A percentile compares a stretch with the other conserved stretches of the same genome.
phyloP scores from a whole-genome alignment of 75 land plant genomes.

The Pinus albicaulis region DNA sequence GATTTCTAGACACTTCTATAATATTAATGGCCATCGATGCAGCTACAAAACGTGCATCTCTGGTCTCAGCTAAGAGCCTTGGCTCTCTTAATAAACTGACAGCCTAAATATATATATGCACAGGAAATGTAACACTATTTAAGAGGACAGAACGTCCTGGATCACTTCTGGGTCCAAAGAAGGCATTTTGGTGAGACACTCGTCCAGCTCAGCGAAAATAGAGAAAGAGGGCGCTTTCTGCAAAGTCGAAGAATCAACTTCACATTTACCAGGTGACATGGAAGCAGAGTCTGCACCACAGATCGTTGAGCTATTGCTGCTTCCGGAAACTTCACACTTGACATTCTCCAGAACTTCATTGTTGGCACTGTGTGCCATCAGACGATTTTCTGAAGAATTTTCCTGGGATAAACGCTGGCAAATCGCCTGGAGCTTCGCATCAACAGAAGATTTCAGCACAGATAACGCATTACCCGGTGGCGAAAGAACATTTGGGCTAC shows the following conservation, averaged over 20 bases:
- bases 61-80: background rate
- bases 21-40: background rate
- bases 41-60: background rate
- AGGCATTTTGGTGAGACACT: slow-evolving; percentile 7
- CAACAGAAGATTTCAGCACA: slow-evolving; percentile 7
- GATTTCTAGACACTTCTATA: background rate
- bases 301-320: background rate
- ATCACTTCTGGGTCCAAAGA: slow-evolving; percentile 6
- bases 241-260: background rate
- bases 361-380: background rate
- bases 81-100: background rate
- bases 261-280: background rate
- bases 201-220: slow-evolving; percentile 3
- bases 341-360: background rate
- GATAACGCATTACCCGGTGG: background rate
- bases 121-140: background rate
- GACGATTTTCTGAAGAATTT: background rate
- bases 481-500: background rate
- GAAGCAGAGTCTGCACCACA: background rate
- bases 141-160: slow-evolving; percentile 9
- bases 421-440: slow-evolving; percentile 3
- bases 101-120: background rate
- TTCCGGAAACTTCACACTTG: background rate
- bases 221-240: slow-evolving; percentile 7
- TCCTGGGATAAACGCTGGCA: slow-evolving; percentile 1